Evolutionary conservation across 805 yeast genomes (phyloP).

Genomic region (Kazachstania martiniae): DNA sequence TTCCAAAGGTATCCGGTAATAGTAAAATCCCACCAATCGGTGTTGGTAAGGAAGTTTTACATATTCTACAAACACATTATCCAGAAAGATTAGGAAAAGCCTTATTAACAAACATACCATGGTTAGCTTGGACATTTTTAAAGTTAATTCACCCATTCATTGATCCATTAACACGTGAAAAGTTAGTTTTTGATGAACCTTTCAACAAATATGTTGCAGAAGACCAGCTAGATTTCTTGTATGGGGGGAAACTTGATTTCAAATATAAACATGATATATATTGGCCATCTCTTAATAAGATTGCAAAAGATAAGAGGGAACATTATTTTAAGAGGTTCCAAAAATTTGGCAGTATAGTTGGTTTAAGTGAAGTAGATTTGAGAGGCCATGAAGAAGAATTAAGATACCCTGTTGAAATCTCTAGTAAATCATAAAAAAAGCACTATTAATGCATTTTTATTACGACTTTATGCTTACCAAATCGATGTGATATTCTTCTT

Average conservation of each 20-base stretch:
- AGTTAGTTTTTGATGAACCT: constrained; percentile 85
- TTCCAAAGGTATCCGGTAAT: constrained; percentile 41
- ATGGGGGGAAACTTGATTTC: constrained; percentile 80
- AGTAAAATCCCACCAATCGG: constrained; percentile 81
- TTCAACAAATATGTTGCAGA: constrained; percentile 71
- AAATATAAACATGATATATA: constrained; percentile 70
- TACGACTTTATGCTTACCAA: no score
- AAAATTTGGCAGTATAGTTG: constrained; percentile 59
- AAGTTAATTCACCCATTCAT: constrained; percentile 91
- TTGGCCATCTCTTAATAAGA: constrained; percentile 60
- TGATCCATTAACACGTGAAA: constrained; percentile 90
- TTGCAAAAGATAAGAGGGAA: constrained; percentile 48
- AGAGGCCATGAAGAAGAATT: constrained; percentile 36
- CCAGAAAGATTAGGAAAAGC: constrained; percentile 96
- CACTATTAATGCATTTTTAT: no score
- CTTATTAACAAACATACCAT: constrained; percentile 82
- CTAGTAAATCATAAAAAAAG: no score
- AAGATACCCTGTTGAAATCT: constrained; percentile 15
- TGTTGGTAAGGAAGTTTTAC: constrained; percentile 83
- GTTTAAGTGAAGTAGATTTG: constrained; percentile 74
- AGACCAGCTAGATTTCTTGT: constrained; percentile 71
- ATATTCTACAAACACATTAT: constrained; percentile 90
- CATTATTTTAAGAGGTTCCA: constrained; percentile 60
- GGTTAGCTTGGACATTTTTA: constrained; percentile 86
- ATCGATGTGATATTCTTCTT: no score